Conservation (phyloP, 805 yeast species). For the Lipomyces yamadae region DNA sequence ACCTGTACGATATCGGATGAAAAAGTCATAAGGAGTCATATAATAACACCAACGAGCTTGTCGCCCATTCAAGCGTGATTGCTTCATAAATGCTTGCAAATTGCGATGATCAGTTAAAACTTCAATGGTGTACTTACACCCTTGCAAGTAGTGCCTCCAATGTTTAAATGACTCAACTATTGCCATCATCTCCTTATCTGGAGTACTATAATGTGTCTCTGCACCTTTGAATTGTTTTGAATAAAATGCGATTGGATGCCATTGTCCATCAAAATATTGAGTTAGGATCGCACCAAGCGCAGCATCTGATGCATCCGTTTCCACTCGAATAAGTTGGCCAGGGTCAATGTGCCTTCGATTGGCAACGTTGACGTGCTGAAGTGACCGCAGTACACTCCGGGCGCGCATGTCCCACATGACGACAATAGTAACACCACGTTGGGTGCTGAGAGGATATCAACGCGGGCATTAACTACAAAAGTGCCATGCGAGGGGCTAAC, state of each 20-base stretch:
- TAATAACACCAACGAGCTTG: conserved; percentile 31
- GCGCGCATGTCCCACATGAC: too few relatives aligned
- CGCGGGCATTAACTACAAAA: too few relatives aligned
- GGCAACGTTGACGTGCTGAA: too few relatives aligned
- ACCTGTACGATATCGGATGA: conserved; percentile 20
- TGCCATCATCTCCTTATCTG: conserved; percentile 2
- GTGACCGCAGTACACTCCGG: too few relatives aligned
- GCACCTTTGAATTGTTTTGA: conserved; percentile 19
- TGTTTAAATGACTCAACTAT: conserved; percentile 23
- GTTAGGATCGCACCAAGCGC: neutral
- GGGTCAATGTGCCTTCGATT: too few relatives aligned
- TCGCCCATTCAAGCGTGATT: conserved; percentile 18
- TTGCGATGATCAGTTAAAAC: conserved; percentile 28
- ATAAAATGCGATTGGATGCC: conserved; percentile 8
- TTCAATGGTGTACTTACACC: conserved; percentile 13
- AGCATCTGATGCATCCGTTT: neutral
- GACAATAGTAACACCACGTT: too few relatives aligned
- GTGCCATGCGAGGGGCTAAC: too few relatives aligned
- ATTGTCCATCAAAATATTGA: neutral
- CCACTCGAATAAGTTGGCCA: neutral
- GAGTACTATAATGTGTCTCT: conserved; percentile 13
- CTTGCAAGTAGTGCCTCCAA: conserved; percentile 18
- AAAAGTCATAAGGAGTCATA: conserved; percentile 31
- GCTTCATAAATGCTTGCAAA: conserved; percentile 13
- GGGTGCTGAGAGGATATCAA: too few relatives aligned